Base-by-base conservation (phyloP, 1,284 basidiomycete genomes). In the Earliella scabrosa region DNA sequence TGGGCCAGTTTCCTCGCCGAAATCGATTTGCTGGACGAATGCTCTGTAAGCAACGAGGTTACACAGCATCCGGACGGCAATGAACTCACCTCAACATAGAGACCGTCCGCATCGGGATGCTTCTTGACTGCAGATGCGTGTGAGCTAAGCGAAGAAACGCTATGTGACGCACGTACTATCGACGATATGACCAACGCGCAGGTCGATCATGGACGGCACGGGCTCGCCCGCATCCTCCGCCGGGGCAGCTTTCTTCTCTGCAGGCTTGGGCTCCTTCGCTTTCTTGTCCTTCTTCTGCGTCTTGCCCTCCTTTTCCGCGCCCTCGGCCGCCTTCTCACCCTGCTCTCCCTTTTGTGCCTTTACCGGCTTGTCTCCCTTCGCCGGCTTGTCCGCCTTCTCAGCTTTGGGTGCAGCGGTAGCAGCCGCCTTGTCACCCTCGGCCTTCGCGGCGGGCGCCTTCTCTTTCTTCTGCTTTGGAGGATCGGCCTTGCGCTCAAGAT, bases 101-200 rank as follows among this genome's bases (percentile, higher is more conserved):
- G 80, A 45, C 91, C 87, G 68, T 97, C 95, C 2, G 95, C 95
- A 67, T 98, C 96, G 5, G 96, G 95, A 71, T 98, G 95, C 66
- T 92, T 92, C 75, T 87, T 88, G 66, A 97, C 95, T 97, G 58
- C 1, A 39, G 18, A 4, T 2, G 8, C 4, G 11, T 8, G 10
- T 46, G 7, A 55, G 35, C n/a, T 31, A 27, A 4, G 8, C 9
- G 8, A 26, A 14, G 20, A 10, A 6, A 18, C 44, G 5, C 23
- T 13, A 27, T 32, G 14, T 41, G 14, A 49, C 34, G 31, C n/a
- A 75, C 85, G 70, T 64, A 95, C 94, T 86, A 70, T 97, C 92
- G 29, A 97, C 75, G 56, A 98, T 96, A 64, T 88, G 89, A 7
- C 94, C 93, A 13, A 98, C 93, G 46, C 95, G 83, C 63, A 98